Evolutionary conservation across 371 early-diverging fungal species (phyloP), one percentile per base, ranked within the genome.

Genomic region (Actinomucor elegans): DNA sequence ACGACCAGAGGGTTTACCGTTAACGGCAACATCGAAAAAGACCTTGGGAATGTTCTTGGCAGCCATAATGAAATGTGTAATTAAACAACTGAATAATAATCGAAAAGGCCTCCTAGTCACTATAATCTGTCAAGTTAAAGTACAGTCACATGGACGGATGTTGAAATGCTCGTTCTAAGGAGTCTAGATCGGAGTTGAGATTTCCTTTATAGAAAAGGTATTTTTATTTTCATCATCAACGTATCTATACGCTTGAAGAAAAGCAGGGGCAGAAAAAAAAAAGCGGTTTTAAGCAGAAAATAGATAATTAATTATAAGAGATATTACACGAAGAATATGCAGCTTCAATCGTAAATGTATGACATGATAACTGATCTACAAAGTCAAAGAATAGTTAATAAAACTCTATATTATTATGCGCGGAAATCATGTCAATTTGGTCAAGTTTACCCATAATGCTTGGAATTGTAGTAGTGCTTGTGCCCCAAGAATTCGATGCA

Each of bases 1-100:
- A 52, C 84, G 80, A 59, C 87, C 87, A 57, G 71, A 71, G 57
- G 80, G 78, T 43, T 72, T 57, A 49, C 69, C 61, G 48, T 75
- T 72, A 57, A 80, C 61, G 42, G 84, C 68, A 27, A 86, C 57
- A 38, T 86, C 86, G 53, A 86, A 83, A 58, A 77, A 86, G 43
- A 83, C 83, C 76, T 65, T 65, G 33, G 65, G 65, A 23, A 65
- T 53, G 40, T 65, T 65, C 50, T 65, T 65, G 18, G 57, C 49
- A 53, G 66, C 66, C 66, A 65, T 65, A 28, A 27, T 48, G 29
- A 36, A 36, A n/a, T n/a, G n/a, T n/a, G n/a, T n/a, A n/a, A n/a
- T n/a, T n/a, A n/a, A n/a, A n/a, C n/a, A n/a, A n/a, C n/a, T n/a
- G n/a, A n/a, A n/a, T n/a, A n/a, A n/a, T n/a, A n/a, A n/a, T n/a